phyloP scores from a whole-genome alignment of 208 protist species.

The Crithidia acanthocephali region DNA sequence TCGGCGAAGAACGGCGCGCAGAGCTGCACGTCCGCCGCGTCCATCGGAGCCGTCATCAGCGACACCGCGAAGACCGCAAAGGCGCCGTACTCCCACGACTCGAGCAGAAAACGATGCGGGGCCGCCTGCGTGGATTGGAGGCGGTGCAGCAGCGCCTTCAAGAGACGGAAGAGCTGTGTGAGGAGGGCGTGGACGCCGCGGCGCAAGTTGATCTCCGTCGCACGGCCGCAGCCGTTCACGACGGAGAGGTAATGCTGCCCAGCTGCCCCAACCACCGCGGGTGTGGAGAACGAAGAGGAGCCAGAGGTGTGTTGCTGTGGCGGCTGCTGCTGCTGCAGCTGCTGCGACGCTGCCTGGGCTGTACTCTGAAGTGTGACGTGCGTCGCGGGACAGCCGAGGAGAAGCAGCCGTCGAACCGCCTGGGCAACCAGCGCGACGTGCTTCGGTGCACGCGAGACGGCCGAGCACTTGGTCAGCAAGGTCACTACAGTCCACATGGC shows the following conservation, averaged over 20 bases:
- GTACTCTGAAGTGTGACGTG: neutral
- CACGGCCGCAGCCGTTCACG: slow-evolving; percentile 58
- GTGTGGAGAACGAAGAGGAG: neutral
- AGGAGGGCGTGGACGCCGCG: slow-evolving; percentile 49
- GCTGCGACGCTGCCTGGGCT: neutral
- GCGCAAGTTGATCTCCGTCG: slow-evolving; percentile 51
- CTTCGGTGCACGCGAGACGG: slow-evolving; percentile 26
- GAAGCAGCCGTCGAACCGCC: slow-evolving; percentile 20
- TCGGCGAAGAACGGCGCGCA: slow-evolving; percentile 42
- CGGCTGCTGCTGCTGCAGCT: slow-evolving; percentile 6
- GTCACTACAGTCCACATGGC: slow-evolving; percentile 33
- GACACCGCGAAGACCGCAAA: slow-evolving; percentile 63
- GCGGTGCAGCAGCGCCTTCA: slow-evolving; percentile 45
- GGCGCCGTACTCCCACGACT: slow-evolving; percentile 63
- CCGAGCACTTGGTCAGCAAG: slow-evolving; percentile 32
- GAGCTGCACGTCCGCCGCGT: slow-evolving; percentile 50
- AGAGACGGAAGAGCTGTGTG: slow-evolving; percentile 41
- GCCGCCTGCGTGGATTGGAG: slow-evolving; percentile 31
- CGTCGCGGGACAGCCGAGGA: slow-evolving; percentile 16
- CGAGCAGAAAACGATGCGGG: slow-evolving; percentile 62
- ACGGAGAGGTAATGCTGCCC: slow-evolving; percentile 50
- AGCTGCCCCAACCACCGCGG: neutral
- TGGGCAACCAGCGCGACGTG: slow-evolving; percentile 30
- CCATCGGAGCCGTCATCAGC: slow-evolving; percentile 58
- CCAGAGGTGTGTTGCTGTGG: neutral